These are phyloP conservation scores for Pseudocercospora vitis DNA, from an alignment of 2,329 filamentous ascomycete species.

Conservation along the genomic window DNA sequence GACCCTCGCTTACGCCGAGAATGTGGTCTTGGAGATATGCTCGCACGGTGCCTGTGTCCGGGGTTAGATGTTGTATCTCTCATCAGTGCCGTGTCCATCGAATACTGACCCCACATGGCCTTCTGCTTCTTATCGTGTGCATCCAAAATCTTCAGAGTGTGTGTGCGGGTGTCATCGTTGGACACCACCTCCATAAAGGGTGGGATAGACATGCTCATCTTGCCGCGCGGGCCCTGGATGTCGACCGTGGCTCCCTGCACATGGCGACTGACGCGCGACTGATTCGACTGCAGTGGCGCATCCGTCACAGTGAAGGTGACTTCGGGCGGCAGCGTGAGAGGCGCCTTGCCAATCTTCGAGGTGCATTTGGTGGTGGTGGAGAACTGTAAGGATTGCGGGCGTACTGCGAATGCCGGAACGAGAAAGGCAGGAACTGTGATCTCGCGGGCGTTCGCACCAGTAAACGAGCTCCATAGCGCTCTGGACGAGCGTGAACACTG, in stretches of 20 bases:
- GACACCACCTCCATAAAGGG: conserved; percentile 72
- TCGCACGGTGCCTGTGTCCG: conserved; percentile 83
- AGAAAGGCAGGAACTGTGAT: conserved; percentile 65
- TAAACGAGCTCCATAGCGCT: conserved; percentile 23
- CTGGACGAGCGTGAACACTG: conserved; percentile 30
- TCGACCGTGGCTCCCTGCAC: conserved; percentile 66
- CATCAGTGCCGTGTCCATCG: too few relatives aligned
- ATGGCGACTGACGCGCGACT: conserved; percentile 56
- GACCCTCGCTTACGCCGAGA: conserved; percentile 91
- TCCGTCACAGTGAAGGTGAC: conserved; percentile 72
- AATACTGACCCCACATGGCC: conserved; percentile 89
- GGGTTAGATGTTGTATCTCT: too few relatives aligned
- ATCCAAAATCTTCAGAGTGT: conserved; percentile 70
- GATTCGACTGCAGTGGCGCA: conserved; percentile 45
- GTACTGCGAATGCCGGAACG: conserved; percentile 48
- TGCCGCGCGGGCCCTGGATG: conserved; percentile 78
- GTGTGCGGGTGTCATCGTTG: conserved; percentile 63
- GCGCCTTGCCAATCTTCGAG: conserved; percentile 83
- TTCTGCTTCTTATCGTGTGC: conserved; percentile 69
- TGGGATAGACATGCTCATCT: conserved; percentile 75
- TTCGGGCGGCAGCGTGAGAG: conserved; percentile 77
- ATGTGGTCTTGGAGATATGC: conserved; percentile 89
- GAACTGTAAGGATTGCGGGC: conserved; percentile 55
- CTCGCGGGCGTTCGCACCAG: conserved; percentile 15
- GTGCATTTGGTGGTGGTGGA: conserved; percentile 65